Evolutionary conservation across 23 red algal species (phyloP), one percentile per base, ranked within the genome.

Genomic region (Cyanidium caldarium): DNA sequence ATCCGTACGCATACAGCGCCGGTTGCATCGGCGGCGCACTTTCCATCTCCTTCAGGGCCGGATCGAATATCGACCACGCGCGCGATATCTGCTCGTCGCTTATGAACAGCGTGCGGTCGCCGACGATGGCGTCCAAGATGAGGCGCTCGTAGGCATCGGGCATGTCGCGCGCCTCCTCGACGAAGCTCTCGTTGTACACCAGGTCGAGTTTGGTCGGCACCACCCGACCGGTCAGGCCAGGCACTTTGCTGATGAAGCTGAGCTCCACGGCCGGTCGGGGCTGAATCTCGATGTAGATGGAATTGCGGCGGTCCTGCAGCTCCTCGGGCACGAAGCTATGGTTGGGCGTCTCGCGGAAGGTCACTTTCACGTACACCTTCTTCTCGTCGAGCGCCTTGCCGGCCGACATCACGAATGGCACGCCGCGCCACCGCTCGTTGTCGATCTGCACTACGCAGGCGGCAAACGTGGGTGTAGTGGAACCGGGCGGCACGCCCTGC

Each of bases 121-220:
- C 89, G 25, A 86, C 77, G 37, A 95, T 83, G 3, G 80, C 82
- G 68, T 95, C 89, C 69, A 86, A 65, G 38, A 95, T 95, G 3
- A 95, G 77, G 35, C 89, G 78, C 61, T 95, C 89, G 65, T 95
- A 95, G 34, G 89, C 89, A 45, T 95, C 89, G 14, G 89, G 83
- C 57, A 95, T 95, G 73, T 95, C 89, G 39, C 87, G 86, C 1
- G 79, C 78, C 72, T 95, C 89, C 67, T 84, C 82, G 3, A 34
- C 21, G 39, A 75, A 75, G 33, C 58, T 75, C 30, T 75, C 70
- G 38, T 38, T 43, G 40, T 75, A 75, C 1, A 61, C 58, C 42
- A 75, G 38, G n/a, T 75, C 70, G 5, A 75, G 70, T 25, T 61
- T 61, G 13, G 51, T 61, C 21, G 19, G 51, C n/a, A 61, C 51